A percentile compares a stretch with the other conserved stretches of the same genome.
These are phyloP conservation scores for Globisporangium recalcitrans DNA, from an alignment of 352 stramenopile genomes.

Conservation along the genomic window DNA sequence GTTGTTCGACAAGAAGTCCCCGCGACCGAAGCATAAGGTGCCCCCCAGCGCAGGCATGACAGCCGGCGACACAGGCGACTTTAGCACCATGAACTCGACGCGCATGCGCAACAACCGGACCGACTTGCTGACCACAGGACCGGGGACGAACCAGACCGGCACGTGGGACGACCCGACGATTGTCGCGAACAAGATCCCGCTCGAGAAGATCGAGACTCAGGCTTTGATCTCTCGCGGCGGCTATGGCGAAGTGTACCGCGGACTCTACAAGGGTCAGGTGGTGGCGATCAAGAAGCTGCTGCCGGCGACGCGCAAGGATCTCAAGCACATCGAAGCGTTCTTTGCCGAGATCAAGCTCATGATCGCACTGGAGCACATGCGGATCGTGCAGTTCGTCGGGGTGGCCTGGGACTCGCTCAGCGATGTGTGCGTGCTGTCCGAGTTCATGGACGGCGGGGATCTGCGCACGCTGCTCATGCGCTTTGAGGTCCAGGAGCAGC, in stretches of 20 bases:
- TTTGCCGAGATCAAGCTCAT: constrained; percentile 39
- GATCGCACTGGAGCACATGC: constrained; percentile 31
- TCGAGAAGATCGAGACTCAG: constrained; percentile 25
- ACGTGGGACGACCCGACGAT: constrained; percentile 25
- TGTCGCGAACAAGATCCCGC: constrained; percentile 21
- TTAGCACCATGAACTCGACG: constrained; percentile 9
- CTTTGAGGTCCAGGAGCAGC: constrained; percentile 30
- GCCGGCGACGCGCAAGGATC: constrained; percentile 18
- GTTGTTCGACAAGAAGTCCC: background rate
- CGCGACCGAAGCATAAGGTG: background rate
- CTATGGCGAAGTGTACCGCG: constrained; percentile 32
- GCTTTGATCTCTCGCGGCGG: constrained; percentile 25
- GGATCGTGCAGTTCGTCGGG: constrained; percentile 37
- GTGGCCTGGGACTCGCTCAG: constrained; percentile 37
- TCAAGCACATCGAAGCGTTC: constrained; percentile 33
- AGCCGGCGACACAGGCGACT: background rate
- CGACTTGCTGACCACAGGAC: background rate
- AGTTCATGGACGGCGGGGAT: constrained; percentile 46
- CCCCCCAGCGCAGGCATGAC: background rate
- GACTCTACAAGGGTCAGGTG: constrained; percentile 20
- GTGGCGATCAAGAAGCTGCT: constrained; percentile 25
- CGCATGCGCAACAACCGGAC: constrained; percentile 7
- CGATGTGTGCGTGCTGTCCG: constrained; percentile 31
- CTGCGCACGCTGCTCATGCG: constrained; percentile 29
- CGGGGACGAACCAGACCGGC: background rate